These are phyloP conservation scores for Smithsoniella earleae DNA, from an alignment of 163 green algal species.

Conservation along the genomic window DNA sequence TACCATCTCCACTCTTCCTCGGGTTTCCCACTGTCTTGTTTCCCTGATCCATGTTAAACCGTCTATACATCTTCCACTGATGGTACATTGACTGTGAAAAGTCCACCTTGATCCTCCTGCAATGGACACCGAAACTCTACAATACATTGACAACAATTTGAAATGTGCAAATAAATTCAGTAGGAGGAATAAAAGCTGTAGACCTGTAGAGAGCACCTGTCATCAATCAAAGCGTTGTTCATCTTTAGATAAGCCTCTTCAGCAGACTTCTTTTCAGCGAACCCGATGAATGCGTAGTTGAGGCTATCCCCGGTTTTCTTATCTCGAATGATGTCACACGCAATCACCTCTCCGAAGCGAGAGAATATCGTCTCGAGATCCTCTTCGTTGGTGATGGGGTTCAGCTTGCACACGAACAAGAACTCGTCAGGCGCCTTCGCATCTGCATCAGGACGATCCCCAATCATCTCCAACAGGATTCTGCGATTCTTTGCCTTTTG, in stretches of 20 bases:
- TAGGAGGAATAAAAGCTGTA: not conserved
- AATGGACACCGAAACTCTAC: not conserved
- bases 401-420: conserved; percentile 98
- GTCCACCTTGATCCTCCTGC: conserved; percentile 75
- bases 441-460: conserved; percentile 91
- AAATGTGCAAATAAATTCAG: not conserved
- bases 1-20: not conserved
- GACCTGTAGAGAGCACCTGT: conserved; percentile 49
- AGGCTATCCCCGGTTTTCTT: conserved; percentile 91
- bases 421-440: conserved; percentile 86
- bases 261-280: conserved; percentile 49
- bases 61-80: conserved; percentile 87
- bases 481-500: conserved; percentile 58
- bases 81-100: conserved; percentile 87
- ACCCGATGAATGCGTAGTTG: conserved; percentile 93
- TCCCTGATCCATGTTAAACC: conserved; percentile 30
- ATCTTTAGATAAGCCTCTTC: conserved; percentile 97
- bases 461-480: conserved; percentile 98
- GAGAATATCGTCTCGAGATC: conserved; percentile 99
- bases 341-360: conserved; percentile 85
- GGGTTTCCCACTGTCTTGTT: not conserved
- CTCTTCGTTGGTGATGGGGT: conserved; percentile 86
- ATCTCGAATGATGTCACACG: conserved; percentile 93
- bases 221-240: conserved; percentile 97
- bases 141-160: not conserved